phyloP scores from a whole-genome alignment of 2,329 filamentous ascomycete genomes.

The Pseudovirgaria hyperparasitica region DNA sequence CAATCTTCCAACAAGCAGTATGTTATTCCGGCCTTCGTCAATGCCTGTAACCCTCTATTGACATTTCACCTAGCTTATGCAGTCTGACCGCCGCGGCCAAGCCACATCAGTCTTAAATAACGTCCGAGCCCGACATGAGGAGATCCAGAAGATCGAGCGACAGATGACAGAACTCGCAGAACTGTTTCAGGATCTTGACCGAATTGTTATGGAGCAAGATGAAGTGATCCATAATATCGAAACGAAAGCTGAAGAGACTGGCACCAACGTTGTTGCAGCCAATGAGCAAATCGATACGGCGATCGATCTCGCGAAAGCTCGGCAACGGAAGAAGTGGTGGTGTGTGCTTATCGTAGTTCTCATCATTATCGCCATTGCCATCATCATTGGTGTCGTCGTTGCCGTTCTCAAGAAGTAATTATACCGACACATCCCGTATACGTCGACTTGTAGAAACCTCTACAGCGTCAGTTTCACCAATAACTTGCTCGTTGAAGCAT shows the following conservation, averaged over 20 bases:
- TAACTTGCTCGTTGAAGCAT: not conserved
- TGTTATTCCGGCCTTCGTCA: constrained; percentile 8
- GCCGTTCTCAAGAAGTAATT: not conserved
- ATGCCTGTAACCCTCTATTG: constrained; percentile 4
- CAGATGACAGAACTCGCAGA: constrained; percentile 80
- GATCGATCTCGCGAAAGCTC: constrained; percentile 58
- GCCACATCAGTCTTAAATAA: constrained; percentile 67
- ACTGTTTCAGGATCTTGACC: constrained; percentile 82
- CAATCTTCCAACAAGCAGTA: constrained; percentile 76
- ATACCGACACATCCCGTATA: not conserved
- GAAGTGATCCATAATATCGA: constrained; percentile 69
- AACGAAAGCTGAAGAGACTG: constrained; percentile 73
- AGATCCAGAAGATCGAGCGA: constrained; percentile 82
- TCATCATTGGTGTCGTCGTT: constrained; percentile 3
- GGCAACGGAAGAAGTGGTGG: constrained; percentile 88
- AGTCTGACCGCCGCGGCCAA: constrained; percentile 68
- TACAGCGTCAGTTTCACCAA: not conserved
- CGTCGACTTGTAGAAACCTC: not conserved
- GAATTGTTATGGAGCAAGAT: constrained; percentile 77
- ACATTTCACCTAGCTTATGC: constrained; percentile 45
- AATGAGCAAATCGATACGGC: constrained; percentile 75
- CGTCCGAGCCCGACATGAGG: constrained; percentile 71
- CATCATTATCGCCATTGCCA: not conserved
- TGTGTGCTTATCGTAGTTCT: constrained; percentile 62
- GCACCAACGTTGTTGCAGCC: constrained; percentile 71